These are phyloP conservation scores for Colletotrichum sp. DNA, from an alignment of 2,329 filamentous ascomycete genomes.

Conservation along the genomic window DNA sequence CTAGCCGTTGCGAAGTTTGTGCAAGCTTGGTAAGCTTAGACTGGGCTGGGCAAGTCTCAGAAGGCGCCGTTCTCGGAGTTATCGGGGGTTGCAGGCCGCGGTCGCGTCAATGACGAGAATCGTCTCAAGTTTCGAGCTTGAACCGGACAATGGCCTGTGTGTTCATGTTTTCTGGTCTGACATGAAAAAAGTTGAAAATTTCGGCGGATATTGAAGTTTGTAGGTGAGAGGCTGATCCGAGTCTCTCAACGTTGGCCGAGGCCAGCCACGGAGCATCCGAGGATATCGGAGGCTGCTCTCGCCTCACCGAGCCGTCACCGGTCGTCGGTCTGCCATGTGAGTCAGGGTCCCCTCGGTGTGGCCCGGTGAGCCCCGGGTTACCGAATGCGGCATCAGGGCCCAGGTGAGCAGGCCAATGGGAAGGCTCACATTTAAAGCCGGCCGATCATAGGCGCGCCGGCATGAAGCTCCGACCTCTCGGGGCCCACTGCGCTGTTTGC, in stretches of 20 bases:
- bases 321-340: not conserved
- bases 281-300: not conserved
- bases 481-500: not conserved
- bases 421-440: not conserved
- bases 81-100: not conserved
- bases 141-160: not conserved
- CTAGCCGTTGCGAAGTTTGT: not conserved
- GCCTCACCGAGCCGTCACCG: not conserved
- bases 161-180: not conserved
- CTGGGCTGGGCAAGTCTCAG: not conserved
- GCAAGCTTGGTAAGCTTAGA: not conserved
- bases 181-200: too few relatives aligned
- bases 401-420: not conserved
- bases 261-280: not conserved
- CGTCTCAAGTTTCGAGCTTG: not conserved
- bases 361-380: not conserved
- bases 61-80: not conserved
- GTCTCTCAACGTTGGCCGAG: not conserved
- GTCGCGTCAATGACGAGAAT: not conserved
- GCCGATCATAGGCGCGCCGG: not conserved
- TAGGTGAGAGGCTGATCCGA: not conserved
- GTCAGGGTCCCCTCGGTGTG: not conserved
- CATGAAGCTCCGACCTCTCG: constrained; percentile 3
- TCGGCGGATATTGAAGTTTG: not conserved
- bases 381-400: not conserved